Evolutionary conservation across 2,329 filamentous ascomycete genomes (phyloP), one percentile per base, ranked within the genome.

Genomic region (Plectosphaerella plurivora): DNA sequence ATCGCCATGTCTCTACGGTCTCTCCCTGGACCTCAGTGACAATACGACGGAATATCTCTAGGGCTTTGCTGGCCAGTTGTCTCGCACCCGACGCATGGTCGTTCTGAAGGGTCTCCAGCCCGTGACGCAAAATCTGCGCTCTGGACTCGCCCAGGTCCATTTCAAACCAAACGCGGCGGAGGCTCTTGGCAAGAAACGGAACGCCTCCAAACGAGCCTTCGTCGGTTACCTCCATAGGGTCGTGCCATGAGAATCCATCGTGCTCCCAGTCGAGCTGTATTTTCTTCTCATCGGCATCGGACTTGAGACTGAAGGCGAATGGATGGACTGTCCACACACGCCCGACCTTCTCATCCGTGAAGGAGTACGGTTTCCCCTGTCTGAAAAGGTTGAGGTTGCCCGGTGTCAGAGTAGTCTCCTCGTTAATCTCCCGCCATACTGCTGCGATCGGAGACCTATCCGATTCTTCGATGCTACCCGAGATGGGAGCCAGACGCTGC

Each of bases 231-330:
- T 71, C 61, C 2, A 74, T 61, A 0, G 82, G 81, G 49, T 80
- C 71, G 56, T 79, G 77, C 79, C 84, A 87, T 24, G 70, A 67
- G 69, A 76, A 84, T 1, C 65, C 71, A 3, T 81, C 75, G 58
- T 87, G 83, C 63, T 88, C 84, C 79, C 80, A 84, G 61, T 87
- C 79, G 25, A 81, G 73, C 3, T 64, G 61, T 51, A 88, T 82
- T 6, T 68, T 70, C 11, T 71, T 61, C 51, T 77, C 74, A 3
- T 69, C 71, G 35, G 72, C 66, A 0, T 58, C 49, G 6, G 63
- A 56, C 8, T 69, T 77, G 24, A 86, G 68, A 8, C 73, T 65
- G 62, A 81, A 88, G 0, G 74, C 78, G 57, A 88, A 88, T 0
- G 84, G 82, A 54, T 84, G 73, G 47, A 88, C 74, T 6, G 73